These are phyloP conservation scores for Gastrodia elata DNA, from an alignment of 106 monocot genomes.

Conservation along the genomic window DNA sequence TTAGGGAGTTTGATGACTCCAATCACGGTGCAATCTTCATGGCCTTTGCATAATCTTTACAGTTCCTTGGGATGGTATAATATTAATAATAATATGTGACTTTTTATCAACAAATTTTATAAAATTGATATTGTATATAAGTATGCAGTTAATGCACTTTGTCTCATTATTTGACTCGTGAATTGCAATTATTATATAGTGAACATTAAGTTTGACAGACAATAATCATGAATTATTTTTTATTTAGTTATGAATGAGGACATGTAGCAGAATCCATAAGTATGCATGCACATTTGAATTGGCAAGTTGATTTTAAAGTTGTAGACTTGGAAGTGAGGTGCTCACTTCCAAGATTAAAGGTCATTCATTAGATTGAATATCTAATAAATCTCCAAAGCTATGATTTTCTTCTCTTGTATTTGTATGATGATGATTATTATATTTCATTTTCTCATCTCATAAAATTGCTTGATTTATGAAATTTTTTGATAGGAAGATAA, in stretches of 20 bases:
- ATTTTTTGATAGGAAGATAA: slow-evolving; percentile 50
- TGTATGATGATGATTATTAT: not conserved
- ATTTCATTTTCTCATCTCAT: not conserved
- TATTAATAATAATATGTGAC: not conserved
- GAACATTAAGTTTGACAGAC: too few relatives aligned
- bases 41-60: not conserved
- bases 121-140: not conserved
- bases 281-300: not conserved
- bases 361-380: not conserved
- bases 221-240: too few relatives aligned
- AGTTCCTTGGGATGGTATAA: not conserved
- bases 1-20: not conserved
- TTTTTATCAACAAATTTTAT: not conserved
- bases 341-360: not conserved
- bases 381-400: not conserved
- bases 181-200: too few relatives aligned
- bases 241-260: too few relatives aligned
- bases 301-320: not conserved
- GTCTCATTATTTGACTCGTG: too few relatives aligned
- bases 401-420: not conserved
- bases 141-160: too few relatives aligned
- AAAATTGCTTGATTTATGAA: not conserved
- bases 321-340: not conserved
- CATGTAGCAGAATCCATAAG: too few relatives aligned
- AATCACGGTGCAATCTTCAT: not conserved